Evolutionary conservation across 306 rosid genomes (phyloP).

Genomic region (Quercus gilva): DNA sequence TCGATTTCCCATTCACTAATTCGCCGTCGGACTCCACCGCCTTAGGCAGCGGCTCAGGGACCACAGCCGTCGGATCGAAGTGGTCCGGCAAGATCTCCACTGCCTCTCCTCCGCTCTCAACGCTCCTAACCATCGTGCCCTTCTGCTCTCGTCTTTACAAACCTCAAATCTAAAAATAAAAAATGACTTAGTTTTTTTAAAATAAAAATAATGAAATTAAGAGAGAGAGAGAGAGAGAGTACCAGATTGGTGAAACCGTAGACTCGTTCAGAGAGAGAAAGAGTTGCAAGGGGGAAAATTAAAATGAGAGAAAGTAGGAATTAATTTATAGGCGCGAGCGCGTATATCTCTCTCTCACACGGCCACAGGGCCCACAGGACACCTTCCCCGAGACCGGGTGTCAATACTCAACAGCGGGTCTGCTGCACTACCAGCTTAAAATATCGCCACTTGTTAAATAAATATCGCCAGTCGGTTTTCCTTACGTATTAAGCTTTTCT

Average conservation of each 20-base stretch:
- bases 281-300: neutral
- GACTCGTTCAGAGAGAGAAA: neutral
- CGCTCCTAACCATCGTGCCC: conserved; percentile 22
- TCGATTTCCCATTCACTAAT: conserved; percentile 9
- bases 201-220: neutral
- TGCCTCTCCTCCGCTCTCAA: neutral
- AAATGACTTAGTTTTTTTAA: neutral
- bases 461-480: too few species aligned
- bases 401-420: too few species aligned
- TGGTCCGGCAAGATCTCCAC: conserved; percentile 17
- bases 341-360: neutral
- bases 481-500: too few species aligned
- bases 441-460: too few species aligned
- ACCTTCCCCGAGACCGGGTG: too few species aligned
- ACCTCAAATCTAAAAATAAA: neutral
- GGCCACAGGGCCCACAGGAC: neutral
- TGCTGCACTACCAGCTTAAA: too few species aligned
- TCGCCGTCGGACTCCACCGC: conserved; percentile 11
- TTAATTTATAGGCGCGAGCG: neutral
- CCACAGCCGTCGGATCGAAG: conserved; percentile 31
- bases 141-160: neutral
- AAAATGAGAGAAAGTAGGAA: too few species aligned
- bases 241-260: neutral
- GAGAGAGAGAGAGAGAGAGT: neutral
- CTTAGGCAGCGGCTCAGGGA: conserved; percentile 41